phyloP scores from a whole-genome alignment of 129 eudicot species.

The Apium graveolens region DNA sequence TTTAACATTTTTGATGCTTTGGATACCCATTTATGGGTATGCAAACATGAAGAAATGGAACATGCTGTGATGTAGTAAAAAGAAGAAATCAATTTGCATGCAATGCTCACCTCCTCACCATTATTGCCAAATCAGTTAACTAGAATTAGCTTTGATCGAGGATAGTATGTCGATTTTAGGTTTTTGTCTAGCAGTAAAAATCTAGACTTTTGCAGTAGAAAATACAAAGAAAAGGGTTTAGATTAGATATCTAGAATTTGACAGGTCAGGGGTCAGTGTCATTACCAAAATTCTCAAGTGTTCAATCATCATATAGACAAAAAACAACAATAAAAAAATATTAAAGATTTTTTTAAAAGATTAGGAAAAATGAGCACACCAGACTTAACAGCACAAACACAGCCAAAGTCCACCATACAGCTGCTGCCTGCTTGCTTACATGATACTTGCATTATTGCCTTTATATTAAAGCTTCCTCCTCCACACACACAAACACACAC shows the following conservation, averaged over 20 bases:
- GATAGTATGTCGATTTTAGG: no score
- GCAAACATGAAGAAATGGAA: no score
- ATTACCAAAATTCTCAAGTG: background rate
- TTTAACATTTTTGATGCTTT: no score
- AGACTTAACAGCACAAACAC: conserved; percentile 7
- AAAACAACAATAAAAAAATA: background rate
- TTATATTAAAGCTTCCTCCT: conserved; percentile 5
- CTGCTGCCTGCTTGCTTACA: conserved; percentile 7
- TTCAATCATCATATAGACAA: background rate
- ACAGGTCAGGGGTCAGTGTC: conserved; percentile 43
- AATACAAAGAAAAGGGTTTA: background rate
- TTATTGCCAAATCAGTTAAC: no score
- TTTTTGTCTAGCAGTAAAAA: no score
- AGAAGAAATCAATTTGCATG: no score
- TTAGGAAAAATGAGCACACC: background rate
- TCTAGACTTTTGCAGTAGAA: no score
- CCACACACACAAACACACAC: background rate
- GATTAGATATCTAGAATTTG: conserved; percentile 13
- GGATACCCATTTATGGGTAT: no score
- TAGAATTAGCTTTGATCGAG: no score
- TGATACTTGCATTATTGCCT: background rate
- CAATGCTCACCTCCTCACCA: no score
- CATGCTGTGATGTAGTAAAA: no score
- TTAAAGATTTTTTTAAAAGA: background rate
- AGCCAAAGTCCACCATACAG: conserved; percentile 8